These are phyloP conservation scores for Erucastrum elatum DNA, from an alignment of 345 rosid genomes.

Conservation along the genomic window DNA sequence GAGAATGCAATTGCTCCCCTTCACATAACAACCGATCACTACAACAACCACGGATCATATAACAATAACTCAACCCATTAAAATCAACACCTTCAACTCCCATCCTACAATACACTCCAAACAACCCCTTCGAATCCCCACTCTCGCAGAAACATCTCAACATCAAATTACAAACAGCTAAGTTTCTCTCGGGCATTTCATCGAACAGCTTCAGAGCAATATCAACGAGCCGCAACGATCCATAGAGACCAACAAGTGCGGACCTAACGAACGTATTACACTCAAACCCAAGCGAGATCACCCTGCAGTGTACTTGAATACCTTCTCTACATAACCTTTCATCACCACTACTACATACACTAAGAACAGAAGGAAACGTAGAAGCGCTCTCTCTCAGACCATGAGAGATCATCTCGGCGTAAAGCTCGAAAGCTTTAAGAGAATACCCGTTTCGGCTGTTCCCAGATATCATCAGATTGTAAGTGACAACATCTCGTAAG, in stretches of 20 bases:
- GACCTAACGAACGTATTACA: conserved; percentile 57
- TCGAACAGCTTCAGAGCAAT: conserved; percentile 56
- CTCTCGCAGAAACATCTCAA: conserved; percentile 53
- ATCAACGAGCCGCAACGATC: conserved; percentile 46
- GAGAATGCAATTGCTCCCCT: conserved; percentile 72
- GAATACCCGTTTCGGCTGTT: conserved; percentile 45
- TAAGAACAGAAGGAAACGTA: conserved; percentile 65
- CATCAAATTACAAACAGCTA: conserved; percentile 58
- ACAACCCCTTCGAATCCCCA: conserved; percentile 41
- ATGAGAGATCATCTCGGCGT: conserved; percentile 51
- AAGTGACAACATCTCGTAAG: conserved; percentile 57
- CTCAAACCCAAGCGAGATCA: conserved; percentile 53
- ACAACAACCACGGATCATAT: conserved; percentile 63
- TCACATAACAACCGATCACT: conserved; percentile 46
- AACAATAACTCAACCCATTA: conserved; percentile 70
- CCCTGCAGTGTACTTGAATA: conserved; percentile 71
- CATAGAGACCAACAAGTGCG: conserved; percentile 61
- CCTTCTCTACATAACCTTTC: conserved; percentile 52
- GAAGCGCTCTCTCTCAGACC: conserved; percentile 65
- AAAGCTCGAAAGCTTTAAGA: conserved; percentile 44
- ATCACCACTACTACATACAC: conserved; percentile 51
- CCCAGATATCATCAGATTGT: conserved; percentile 68
- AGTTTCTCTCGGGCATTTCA: conserved; percentile 63
- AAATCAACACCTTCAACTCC: conserved; percentile 46
- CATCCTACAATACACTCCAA: conserved; percentile 49